Percentiles rank a stretch among this genome's conserved stretches.
Conservation (phyloP, 441 rosid species). For the Erodium trifolium region DNA sequence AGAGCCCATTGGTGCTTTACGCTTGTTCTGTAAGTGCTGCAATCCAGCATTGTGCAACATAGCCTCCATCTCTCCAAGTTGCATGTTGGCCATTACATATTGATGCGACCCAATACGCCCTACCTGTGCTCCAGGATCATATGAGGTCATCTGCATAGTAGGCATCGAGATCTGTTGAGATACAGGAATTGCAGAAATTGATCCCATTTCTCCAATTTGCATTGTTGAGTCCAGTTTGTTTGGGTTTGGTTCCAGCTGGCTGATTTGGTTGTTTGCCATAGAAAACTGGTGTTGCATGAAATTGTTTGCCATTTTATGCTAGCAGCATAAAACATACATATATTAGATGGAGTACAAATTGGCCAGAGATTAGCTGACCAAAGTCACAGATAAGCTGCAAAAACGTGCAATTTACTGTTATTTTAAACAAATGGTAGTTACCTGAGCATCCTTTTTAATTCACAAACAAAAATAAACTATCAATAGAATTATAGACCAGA, state of each 20-base stretch:
- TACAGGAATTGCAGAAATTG: conserved; percentile 17
- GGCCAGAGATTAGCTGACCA: conserved; percentile 6
- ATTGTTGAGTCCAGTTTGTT: conserved; percentile 14
- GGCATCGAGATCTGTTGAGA: conserved; percentile 26
- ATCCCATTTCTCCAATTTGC: conserved; percentile 30
- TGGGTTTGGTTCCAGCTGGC: conserved; percentile 34
- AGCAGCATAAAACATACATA: conserved; percentile 21
- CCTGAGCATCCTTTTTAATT: not conserved
- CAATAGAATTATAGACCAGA: not conserved
- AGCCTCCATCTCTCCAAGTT: conserved; percentile 25
- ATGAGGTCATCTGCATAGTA: conserved; percentile 21
- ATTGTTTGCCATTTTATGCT: conserved; percentile 41
- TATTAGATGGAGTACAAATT: conserved; percentile 19
- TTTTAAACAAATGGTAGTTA: not conserved
- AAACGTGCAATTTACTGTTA: not conserved
- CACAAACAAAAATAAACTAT: not conserved
- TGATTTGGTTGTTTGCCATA: conserved; percentile 32
- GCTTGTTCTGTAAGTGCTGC: conserved; percentile 43
- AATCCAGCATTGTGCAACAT: conserved; percentile 29
- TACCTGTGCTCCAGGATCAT: conserved; percentile 20
- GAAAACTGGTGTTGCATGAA: conserved; percentile 41
- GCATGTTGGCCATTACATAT: conserved; percentile 25
- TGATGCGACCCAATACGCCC: conserved; percentile 28
- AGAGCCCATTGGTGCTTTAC: conserved; percentile 49
- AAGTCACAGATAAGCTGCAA: not conserved